A percentile compares a stretch with the other conserved stretches of the same genome.
Evolutionary conservation across 2,329 filamentous ascomycete species (phyloP).

Genomic region (Xylaria sp.): DNA sequence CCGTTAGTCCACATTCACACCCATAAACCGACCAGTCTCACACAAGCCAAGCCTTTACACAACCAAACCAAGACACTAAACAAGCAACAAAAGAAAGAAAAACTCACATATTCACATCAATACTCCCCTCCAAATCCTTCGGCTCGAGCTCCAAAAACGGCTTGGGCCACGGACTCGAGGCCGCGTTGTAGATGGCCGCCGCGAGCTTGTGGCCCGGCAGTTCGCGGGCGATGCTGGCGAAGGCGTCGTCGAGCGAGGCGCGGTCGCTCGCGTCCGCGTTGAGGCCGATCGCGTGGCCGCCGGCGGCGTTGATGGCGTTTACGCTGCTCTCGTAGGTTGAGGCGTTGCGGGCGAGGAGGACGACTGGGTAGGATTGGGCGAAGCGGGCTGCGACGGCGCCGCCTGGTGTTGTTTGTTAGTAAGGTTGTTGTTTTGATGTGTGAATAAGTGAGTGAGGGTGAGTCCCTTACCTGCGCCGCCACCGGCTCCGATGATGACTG

Average conservation of each 20-base stretch:
- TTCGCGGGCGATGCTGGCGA: constrained; percentile 55
- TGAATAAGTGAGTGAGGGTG: too few relatives aligned
- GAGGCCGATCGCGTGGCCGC: constrained; percentile 66
- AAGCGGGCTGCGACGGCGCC: constrained; percentile 51
- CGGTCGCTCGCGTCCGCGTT: constrained; percentile 55
- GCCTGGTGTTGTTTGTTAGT: constrained; percentile 34
- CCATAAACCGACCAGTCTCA: too few relatives aligned
- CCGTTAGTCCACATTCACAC: neutral
- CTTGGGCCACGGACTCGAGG: constrained; percentile 43
- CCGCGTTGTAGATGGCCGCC: constrained; percentile 69
- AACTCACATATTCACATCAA: constrained; percentile 43
- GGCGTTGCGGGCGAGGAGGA: constrained; percentile 63
- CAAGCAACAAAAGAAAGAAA: neutral
- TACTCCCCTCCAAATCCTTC: constrained; percentile 43
- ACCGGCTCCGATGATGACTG: constrained; percentile 18
- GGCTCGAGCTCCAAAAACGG: constrained; percentile 52
- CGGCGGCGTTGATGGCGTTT: constrained; percentile 59
- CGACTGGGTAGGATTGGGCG: constrained; percentile 62
- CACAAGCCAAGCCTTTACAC: too few relatives aligned
- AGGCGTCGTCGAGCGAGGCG: constrained; percentile 43
- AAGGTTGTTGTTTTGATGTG: too few relatives aligned
- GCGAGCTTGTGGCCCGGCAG: constrained; percentile 51
- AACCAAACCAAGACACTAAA: neutral
- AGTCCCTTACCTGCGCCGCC: constrained; percentile 15
- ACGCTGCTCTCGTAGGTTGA: constrained; percentile 61